A percentile compares a stretch with the other conserved stretches of the same genome.
Conservation (phyloP, 371 early-diverging fungal genomes). For the Umbelopsis sp. region DNA sequence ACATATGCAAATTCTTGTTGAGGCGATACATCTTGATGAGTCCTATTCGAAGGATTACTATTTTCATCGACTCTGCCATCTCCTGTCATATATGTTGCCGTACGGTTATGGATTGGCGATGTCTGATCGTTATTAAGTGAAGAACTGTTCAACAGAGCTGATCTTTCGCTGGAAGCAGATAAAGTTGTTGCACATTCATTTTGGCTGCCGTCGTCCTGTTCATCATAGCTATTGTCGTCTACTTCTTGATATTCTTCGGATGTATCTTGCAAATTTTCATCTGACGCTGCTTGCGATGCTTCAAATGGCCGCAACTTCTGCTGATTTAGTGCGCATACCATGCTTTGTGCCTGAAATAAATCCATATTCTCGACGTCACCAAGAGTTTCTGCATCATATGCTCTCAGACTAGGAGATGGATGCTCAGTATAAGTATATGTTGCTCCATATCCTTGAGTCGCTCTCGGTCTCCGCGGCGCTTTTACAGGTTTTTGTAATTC, state of each 20-base stretch:
- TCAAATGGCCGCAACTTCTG: not conserved
- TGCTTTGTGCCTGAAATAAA: not conserved
- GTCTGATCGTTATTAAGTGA: not conserved
- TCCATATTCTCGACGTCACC: not conserved
- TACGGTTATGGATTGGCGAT: not conserved
- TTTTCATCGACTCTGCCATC: not conserved
- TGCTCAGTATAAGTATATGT: not conserved
- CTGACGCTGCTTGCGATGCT: not conserved
- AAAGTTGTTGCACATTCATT: not conserved
- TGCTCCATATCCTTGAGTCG: not conserved
- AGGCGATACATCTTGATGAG: not conserved
- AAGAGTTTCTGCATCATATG: not conserved
- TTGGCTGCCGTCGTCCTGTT: not conserved
- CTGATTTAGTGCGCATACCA: not conserved
- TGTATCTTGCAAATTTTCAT: not conserved
- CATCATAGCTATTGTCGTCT: no score
- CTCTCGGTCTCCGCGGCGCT: not conserved
- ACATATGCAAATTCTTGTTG: constrained; percentile 18
- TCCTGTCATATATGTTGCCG: not conserved
- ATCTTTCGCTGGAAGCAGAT: not conserved
- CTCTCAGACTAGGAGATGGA: constrained; percentile 7
- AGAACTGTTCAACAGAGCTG: not conserved
- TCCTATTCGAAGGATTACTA: not conserved
- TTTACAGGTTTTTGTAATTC: not conserved
- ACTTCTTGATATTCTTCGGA: no score